phyloP scores from a whole-genome alignment of 2,329 filamentous ascomycete genomes.

The Elsinoe perseae region DNA sequence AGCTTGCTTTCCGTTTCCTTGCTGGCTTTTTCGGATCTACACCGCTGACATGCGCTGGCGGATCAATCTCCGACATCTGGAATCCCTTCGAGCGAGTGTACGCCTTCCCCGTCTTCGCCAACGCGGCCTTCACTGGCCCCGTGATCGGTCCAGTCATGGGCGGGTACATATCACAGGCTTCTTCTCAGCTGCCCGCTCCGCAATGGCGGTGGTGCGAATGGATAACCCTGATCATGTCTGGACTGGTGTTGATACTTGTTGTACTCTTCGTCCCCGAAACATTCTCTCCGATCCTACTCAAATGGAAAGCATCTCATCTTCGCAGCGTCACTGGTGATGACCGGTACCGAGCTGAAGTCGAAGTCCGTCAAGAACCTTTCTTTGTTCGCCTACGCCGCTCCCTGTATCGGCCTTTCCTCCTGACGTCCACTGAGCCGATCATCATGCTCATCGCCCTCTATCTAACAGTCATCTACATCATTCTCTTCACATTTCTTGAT shows the following conservation, averaged over 20 bases:
- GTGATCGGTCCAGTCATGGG: constrained; percentile 40
- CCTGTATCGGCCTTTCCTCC: constrained; percentile 37
- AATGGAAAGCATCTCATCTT: constrained; percentile 28
- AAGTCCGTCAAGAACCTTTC: constrained; percentile 38
- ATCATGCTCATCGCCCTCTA: constrained; percentile 41
- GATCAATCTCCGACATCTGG: constrained; percentile 42
- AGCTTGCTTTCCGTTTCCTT: constrained; percentile 44
- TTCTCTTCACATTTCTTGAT: constrained; percentile 42
- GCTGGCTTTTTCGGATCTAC: constrained; percentile 43
- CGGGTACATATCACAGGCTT: constrained; percentile 36
- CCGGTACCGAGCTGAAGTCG: constrained; percentile 41
- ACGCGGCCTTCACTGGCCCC: constrained; percentile 36
- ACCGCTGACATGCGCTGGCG: constrained; percentile 40
- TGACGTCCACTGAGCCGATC: constrained; percentile 41
- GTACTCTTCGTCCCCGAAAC: constrained; percentile 44
- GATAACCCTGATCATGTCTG: constrained; percentile 27
- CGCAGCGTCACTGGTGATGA: constrained; percentile 32
- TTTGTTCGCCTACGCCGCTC: constrained; percentile 29
- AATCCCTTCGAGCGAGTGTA: constrained; percentile 42
- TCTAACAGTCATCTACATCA: constrained; percentile 41
- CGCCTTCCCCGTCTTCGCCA: constrained; percentile 45
- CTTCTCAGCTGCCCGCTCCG: constrained; percentile 22
- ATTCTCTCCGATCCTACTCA: constrained; percentile 34
- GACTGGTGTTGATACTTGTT: constrained; percentile 21
- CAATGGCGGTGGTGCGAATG: constrained; percentile 44